Evolutionary conservation across 495 filamentous ascomycete species (phyloP), one percentile per base, ranked within the genome.

Genomic region (Aeminium ludgeri): DNA sequence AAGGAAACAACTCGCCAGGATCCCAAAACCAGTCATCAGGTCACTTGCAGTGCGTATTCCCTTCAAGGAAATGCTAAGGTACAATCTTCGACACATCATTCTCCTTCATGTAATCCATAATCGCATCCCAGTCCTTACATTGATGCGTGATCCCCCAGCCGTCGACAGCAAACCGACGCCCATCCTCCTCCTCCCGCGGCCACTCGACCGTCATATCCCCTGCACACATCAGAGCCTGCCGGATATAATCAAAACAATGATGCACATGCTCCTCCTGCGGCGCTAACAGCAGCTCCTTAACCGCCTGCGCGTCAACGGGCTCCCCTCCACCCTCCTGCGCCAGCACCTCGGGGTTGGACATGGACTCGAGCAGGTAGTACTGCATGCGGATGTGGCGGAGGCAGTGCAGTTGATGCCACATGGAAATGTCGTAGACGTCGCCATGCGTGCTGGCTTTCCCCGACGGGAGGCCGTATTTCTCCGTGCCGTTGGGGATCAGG

Each of bases 321-420:
- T 33, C 32, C 37, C 40, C n/a, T n/a, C n/a, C 20, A 30, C 31
- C 35, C 19, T 49, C 17, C 28, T 35, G 23, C 10, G 36, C 40
- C 20, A 44, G 34, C 20, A 41, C 15, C 15, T 25, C 23, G 8
- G 23, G 23, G 3, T 3, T 25, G 4, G 23, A 25, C 4, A 25
- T 3, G 4, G 23, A 25, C 23, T 25, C 23, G 23, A 25, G 23
- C 23, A 25, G 23, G 8, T 25, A 25, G 23, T 25, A 25, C 23
- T 43, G 33, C 23, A 17, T 43, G 16, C 48, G 38, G 31, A 51
- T 51, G 15, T 40, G 19, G 15, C 16, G 16, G 10, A 51, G 40
- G 27, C 48, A 51, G 32, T 51, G 48, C n/a, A 51, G 35, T 27
- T 51, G 48, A 29, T 51, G 48, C 40, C 43, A 51, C 28, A 51